Evolutionary conservation across 2,329 filamentous ascomycete genomes (phyloP).

Genomic region (Cercospora nicotianae): DNA sequence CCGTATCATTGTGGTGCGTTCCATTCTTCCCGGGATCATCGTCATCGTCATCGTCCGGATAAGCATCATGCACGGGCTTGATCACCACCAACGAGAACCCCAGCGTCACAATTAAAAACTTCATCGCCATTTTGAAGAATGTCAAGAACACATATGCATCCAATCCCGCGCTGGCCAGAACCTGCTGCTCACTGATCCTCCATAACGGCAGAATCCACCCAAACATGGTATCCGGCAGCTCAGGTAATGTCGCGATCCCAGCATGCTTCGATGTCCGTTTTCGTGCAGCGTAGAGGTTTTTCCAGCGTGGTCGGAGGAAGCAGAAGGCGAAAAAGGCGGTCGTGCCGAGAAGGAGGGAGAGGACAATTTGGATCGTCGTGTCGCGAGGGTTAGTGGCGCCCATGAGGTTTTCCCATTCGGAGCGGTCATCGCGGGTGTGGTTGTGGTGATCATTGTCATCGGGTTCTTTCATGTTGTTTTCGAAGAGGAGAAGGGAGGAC

Average conservation of each 20-base stretch:
- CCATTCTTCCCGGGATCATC: constrained; percentile 22
- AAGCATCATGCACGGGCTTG: constrained; percentile 79
- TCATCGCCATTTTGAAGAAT: constrained; percentile 94
- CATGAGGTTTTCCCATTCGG: constrained; percentile 25
- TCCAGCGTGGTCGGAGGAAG: constrained; percentile 86
- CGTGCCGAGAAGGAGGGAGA: constrained; percentile 70
- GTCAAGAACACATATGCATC: constrained; percentile 94
- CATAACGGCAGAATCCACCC: constrained; percentile 91
- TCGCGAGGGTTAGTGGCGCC: constrained; percentile 46
- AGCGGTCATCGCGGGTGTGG: neutral
- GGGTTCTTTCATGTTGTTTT: constrained; percentile 3
- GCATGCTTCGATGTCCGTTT: constrained; percentile 67
- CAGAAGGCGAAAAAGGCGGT: constrained; percentile 75
- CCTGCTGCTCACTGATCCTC: constrained; percentile 81
- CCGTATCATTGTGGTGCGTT: constrained; percentile 11
- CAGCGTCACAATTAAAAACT: constrained; percentile 74
- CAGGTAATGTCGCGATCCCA: constrained; percentile 64
- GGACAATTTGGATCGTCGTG: constrained; percentile 63
- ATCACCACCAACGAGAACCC: constrained; percentile 80
- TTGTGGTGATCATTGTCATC: constrained; percentile 16
- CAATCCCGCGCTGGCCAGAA: constrained; percentile 84
- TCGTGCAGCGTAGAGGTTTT: constrained; percentile 82
- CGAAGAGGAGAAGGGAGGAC: neutral
- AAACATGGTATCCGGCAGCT: constrained; percentile 79
- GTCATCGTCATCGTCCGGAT: constrained; percentile 44